Conservation (phyloP, 371 early-diverging fungal genomes). For the Mucor irregularis region DNA sequence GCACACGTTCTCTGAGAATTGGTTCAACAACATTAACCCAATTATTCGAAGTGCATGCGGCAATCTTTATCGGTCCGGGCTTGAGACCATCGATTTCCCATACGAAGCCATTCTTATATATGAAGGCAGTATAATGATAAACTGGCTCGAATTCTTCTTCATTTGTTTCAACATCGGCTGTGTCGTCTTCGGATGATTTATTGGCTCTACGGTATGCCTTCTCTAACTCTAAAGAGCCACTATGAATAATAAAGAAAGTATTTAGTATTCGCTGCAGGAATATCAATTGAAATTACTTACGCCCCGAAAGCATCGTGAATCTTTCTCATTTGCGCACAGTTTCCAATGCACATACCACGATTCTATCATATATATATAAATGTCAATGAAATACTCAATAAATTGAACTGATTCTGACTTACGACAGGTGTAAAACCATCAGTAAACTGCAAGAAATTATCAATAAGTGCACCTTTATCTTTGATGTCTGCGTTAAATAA, state of each 20-base stretch:
- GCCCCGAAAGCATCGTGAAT: constrained; percentile 15
- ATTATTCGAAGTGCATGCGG: neutral
- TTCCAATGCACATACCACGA: constrained; percentile 18
- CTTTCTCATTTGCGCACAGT: neutral
- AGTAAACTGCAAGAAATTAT: constrained; percentile 9
- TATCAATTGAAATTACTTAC: no score
- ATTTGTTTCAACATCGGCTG: neutral
- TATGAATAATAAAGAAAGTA: no score
- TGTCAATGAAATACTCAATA: neutral
- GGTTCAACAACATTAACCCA: constrained; percentile 13
- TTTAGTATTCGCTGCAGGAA: neutral
- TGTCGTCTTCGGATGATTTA: neutral
- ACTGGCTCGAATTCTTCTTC: neutral
- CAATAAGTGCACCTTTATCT: constrained; percentile 10
- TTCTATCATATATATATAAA: constrained; percentile 1
- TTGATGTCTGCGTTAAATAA: constrained; percentile 12
- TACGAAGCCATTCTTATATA: constrained; percentile 15
- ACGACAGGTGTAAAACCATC: constrained; percentile 14
- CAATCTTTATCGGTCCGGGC: neutral
- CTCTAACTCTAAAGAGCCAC: no score
- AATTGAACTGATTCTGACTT: neutral
- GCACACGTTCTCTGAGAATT: constrained; percentile 5
- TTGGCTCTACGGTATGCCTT: neutral
- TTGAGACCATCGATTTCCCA: constrained; percentile 27
- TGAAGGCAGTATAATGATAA: constrained; percentile 21